These are phyloP conservation scores for Sambucus nigra DNA, from an alignment of 129 eudicot genomes.

Conservation along the genomic window DNA sequence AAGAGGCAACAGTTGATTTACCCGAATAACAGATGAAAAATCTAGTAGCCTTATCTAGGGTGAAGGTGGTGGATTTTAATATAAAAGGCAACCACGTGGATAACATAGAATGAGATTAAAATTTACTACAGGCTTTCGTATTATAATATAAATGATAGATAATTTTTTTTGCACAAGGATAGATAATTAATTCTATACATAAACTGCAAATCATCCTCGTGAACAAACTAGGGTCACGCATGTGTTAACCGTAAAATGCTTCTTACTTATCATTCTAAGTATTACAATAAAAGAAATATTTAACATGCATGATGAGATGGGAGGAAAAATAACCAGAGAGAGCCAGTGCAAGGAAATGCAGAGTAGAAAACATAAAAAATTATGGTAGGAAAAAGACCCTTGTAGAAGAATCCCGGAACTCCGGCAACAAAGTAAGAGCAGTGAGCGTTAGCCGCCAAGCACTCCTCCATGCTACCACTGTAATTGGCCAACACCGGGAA, in stretches of 20 bases:
- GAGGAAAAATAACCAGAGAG: constrained; percentile 47
- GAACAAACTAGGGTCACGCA: background rate
- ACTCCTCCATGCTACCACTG: constrained; percentile 82
- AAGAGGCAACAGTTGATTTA: too few relatives aligned
- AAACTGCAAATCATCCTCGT: constrained; percentile 1
- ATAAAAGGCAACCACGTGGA: too few relatives aligned
- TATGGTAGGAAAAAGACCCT: constrained; percentile 60
- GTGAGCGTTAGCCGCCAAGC: constrained; percentile 57
- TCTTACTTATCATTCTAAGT: background rate
- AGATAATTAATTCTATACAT: too few relatives aligned
- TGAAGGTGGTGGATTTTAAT: too few relatives aligned
- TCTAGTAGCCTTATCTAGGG: too few relatives aligned
- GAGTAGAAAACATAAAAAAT: constrained; percentile 75
- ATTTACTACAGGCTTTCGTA: too few relatives aligned
- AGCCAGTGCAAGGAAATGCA: constrained; percentile 89
- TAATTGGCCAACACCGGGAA: constrained; percentile 50
- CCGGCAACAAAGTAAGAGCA: constrained; percentile 80
- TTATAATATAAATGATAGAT: too few relatives aligned
- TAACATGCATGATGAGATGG: background rate
- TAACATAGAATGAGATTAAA: too few relatives aligned
- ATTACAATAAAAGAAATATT: too few relatives aligned
- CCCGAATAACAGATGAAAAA: too few relatives aligned
- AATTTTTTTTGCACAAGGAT: too few relatives aligned
- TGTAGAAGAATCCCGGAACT: constrained; percentile 81
- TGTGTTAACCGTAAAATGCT: background rate